Percentiles rank a stretch among this genome's conserved stretches.
phyloP scores from a whole-genome alignment of 257 asterid species.

The Galeopsis tetrahit region DNA sequence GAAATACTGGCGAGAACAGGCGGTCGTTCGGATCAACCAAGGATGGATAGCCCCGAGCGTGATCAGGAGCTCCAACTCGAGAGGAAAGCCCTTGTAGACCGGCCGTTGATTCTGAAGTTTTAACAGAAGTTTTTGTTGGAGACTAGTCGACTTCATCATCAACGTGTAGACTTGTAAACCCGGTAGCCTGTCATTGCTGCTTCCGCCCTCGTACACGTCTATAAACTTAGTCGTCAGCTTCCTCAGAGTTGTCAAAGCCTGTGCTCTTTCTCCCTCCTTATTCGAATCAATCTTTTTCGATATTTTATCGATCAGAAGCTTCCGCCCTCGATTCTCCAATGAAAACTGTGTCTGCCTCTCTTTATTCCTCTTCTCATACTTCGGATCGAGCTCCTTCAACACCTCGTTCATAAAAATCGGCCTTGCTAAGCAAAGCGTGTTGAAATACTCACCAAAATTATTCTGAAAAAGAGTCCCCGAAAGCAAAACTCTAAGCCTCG shows the following conservation, averaged over 20 bases:
- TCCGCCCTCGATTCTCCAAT: constrained; percentile 78
- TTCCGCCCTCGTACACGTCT: constrained; percentile 89
- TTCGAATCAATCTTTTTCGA: constrained; percentile 80
- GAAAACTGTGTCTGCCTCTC: constrained; percentile 65
- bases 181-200: constrained; percentile 68
- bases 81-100: constrained; percentile 81
- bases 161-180: constrained; percentile 92
- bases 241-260: constrained; percentile 72
- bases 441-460: constrained; percentile 96
- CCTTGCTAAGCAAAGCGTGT: constrained; percentile 87
- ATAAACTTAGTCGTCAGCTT: constrained; percentile 80
- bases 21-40: constrained; percentile 86
- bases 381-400: constrained; percentile 82
- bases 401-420: constrained; percentile 86
- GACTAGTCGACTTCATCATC: constrained; percentile 89
- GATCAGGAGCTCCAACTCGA: constrained; percentile 83
- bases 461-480: constrained; percentile 96
- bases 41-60: constrained; percentile 98
- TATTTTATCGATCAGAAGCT: constrained; percentile 78
- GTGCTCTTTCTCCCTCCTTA: constrained; percentile 63
- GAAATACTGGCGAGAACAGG: constrained; percentile 74
- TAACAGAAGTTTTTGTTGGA: constrained; percentile 67
- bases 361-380: constrained; percentile 68
- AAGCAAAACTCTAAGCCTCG: constrained; percentile 81
- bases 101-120: constrained; percentile 87